These are phyloP conservation scores for Neophaeococcomyces mojaviensis DNA, from an alignment of 2,329 filamentous ascomycete species.

Conservation along the genomic window DNA sequence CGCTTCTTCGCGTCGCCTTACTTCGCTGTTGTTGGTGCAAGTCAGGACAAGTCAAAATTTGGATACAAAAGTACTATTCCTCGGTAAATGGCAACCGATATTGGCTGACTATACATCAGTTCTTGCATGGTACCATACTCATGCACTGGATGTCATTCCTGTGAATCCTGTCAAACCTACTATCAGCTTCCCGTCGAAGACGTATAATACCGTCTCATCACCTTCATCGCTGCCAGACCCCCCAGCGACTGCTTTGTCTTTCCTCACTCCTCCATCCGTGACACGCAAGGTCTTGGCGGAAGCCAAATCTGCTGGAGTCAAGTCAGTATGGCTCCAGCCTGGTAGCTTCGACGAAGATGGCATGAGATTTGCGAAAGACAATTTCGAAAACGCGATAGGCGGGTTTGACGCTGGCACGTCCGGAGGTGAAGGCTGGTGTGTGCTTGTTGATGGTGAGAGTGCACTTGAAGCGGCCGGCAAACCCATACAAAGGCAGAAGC, in stretches of 20 bases:
- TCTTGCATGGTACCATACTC: conserved; percentile 78
- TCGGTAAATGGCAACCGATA: conserved; percentile 16
- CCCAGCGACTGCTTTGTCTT: conserved; percentile 64
- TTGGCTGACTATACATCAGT: conserved; percentile 46
- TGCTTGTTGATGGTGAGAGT: conserved; percentile 72
- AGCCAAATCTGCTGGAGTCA: conserved; percentile 65
- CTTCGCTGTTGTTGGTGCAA: conserved; percentile 87
- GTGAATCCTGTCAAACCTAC: conserved; percentile 66
- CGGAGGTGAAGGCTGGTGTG: conserved; percentile 74
- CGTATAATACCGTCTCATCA: conserved; percentile 58
- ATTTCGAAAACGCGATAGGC: conserved; percentile 64
- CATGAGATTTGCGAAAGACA: conserved; percentile 57
- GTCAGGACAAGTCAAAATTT: conserved; percentile 74
- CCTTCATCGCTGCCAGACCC: conserved; percentile 61
- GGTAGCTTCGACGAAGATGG: conserved; percentile 76
- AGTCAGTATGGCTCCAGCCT: conserved; percentile 81
- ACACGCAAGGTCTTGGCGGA: conserved; percentile 69
- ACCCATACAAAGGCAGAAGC: conserved; percentile 35
- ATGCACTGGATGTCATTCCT: conserved; percentile 68
- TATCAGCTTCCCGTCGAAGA: conserved; percentile 54
- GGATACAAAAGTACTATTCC: conserved; percentile 65
- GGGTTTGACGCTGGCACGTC: conserved; percentile 49
- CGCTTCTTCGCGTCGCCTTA: conserved; percentile 71
- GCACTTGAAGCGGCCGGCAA: conserved; percentile 51
- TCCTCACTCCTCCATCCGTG: conserved; percentile 77